Base-by-base conservation (phyloP, 192 early-diverging fungal genomes). In the Mortierella hygrophila region DNA sequence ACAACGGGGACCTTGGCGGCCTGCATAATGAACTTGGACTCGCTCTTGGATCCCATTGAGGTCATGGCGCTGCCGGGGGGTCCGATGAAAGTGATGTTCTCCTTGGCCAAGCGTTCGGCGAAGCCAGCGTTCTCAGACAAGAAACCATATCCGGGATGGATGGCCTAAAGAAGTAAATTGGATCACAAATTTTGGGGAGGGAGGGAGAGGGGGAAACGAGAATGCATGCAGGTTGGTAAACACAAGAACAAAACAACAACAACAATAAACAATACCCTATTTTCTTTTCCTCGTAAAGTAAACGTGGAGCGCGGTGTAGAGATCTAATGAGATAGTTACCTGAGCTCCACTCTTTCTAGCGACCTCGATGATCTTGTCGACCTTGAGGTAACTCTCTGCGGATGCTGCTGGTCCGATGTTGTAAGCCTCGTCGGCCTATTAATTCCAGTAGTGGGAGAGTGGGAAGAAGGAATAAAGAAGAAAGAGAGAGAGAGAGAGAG, bases 111-210 rank as follows among this genome's bases (percentile, higher is more conserved):
- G 54, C 88, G 85, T 32, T 96, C 93, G 2, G 96, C 96, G 92
- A 99, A 99, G n/a, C 88, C 91, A 1, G 96, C 92, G 88, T 98
- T 98, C 81, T 99, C 98, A 1, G 97, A 97, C 60, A 99, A 90
- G 88, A 99, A 99, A 18, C 98, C 98, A 88, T 98, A 99, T 44
- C 98, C 98, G 0, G 98, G 98, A 78, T 99, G 98, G 74, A 99
- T 95, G 35, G 97, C 98, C 91, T 96, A 82, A 15, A 40, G 9
- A 35, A 65, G 60, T 65, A 57, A 52, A 57, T 57, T 57, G 60
- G 29, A 65, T 65, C 63, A 76, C 15, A 52, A 57, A 57, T 68
- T 47, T 26, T 23, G 69, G 77, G 60, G 55, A 18, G 70, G 0
- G 21, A 52, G 79, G 75, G 54, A 68, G 44, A 26, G 40, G 23